Evolutionary conservation across 495 filamentous ascomycete genomes (phyloP), one percentile per base, ranked within the genome.

Genomic region (Talaromyces wortmannii): DNA sequence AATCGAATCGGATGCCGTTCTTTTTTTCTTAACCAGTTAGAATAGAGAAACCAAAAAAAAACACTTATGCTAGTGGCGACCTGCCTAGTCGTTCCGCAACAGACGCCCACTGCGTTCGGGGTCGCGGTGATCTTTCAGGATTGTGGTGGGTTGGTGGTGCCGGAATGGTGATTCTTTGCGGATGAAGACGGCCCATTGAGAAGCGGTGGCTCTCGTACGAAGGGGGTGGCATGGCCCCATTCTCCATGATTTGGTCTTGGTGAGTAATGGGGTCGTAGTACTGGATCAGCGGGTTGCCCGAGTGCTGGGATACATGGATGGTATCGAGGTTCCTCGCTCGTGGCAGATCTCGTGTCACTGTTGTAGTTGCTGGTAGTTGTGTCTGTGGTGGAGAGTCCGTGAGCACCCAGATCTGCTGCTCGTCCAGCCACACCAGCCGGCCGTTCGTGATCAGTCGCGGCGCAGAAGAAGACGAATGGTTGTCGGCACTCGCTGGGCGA

Each of bases 81-180:
- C 48, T 57, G 40, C 47, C 56, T 43, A 53, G 48, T 67, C 61
- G 65, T 59, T 55, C 16, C n/a, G 48, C 47, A 44, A 40, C 47
- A 8, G 30, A 48, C 17, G 52, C 44, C 29, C n/a, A 48, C 29
- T 23, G 52, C 50, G 33, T 55, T 52, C 50, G 52, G 52, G 12
- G 18, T 49, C 7, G 31, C 23, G 18, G n/a, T 53, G 56, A 55
- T 29, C 48, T 17, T 17, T 51, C 30, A 51, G 18, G 12, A 17
- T 30, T 11, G 12, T 13, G 33, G 36, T 49, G 18, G n/a, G 46
- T 31, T 31, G 42, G 46, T 45, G 36, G 36, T 13, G 36, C 8
- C 8, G 36, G 36, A 40, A 40, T 40, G 36, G 36, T 40, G 8
- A 40, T 23, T 23, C 23, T 23, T 4, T 23, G 23, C 23, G 23